phyloP scores from a whole-genome alignment of 2,329 filamentous ascomycete species.

The Fusarium incarnatum region DNA sequence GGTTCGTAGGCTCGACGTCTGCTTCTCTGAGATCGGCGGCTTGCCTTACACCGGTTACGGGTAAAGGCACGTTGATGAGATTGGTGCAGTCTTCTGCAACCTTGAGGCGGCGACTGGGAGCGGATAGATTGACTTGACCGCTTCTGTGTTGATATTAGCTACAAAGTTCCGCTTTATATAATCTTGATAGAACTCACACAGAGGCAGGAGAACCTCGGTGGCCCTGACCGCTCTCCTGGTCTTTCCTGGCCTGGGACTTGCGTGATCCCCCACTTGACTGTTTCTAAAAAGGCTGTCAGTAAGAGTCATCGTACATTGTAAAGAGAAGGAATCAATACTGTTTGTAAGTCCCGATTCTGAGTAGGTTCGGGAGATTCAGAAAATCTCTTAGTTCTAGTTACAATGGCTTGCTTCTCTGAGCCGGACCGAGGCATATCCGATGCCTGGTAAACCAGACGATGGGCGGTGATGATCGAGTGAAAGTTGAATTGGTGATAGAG shows the following conservation, averaged over 20 bases:
- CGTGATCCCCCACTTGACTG: conserved; percentile 14
- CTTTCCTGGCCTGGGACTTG: conserved; percentile 26
- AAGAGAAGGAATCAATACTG: not conserved
- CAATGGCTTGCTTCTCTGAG: conserved; percentile 39
- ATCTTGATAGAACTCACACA: conserved; percentile 14
- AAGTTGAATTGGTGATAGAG: conserved; percentile 25
- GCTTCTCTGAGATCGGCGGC: conserved; percentile 39
- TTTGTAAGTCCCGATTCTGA: conserved; percentile 6
- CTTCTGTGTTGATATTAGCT: conserved; percentile 9
- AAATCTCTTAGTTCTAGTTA: conserved; percentile 37
- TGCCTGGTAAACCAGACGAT: conserved; percentile 42
- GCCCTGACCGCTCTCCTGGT: conserved; percentile 43
- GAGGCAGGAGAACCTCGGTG: conserved; percentile 41
- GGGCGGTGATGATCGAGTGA: conserved; percentile 28
- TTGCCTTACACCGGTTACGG: conserved; percentile 27
- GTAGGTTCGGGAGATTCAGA: conserved; percentile 29
- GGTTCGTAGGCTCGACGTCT: conserved; percentile 45
- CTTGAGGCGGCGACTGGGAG: conserved; percentile 23
- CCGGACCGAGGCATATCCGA: conserved; percentile 45
- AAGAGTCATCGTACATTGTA: fast-evolving
- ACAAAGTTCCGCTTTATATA: not conserved
- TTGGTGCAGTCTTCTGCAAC: conserved; percentile 21
- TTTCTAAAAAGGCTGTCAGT: conserved; percentile 16
- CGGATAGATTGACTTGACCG: conserved; percentile 28
- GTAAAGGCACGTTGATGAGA: conserved; percentile 38